Base-by-base conservation (phyloP, 495 filamentous ascomycete species). In the Lophium mytilinum region DNA sequence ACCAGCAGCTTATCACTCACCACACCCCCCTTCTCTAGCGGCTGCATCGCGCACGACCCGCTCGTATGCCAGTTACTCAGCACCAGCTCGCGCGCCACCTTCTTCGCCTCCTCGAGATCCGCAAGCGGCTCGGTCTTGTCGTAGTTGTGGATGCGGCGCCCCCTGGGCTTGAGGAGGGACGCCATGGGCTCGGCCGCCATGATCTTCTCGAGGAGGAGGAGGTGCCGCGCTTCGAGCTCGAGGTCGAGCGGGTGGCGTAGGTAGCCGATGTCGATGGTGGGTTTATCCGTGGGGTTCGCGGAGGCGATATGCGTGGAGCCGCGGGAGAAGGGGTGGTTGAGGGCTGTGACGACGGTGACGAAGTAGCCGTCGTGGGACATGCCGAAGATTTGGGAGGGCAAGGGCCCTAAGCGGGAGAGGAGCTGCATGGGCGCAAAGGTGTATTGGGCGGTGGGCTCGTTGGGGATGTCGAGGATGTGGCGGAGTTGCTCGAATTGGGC, bases 281-380 rank as follows among this genome's bases (percentile, higher is more conserved):
- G 75, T 15, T 78, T 74, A 9, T 72, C 78, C 3, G 67, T 54
- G 0, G 82, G 82, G 66, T 86, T 68, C 0, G 76, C 66, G 1
- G 80, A 83, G 37, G 76, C 72, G 35, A 87, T 70, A 0, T 62
- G 71, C 0, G 83, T 77, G 17, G 73, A 69, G 33, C 84, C 84
- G 6, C 64, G 64, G 70, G 41, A 72, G 56, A 58, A 69, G 72
- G 37, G 72, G 65, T 49, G 35, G 36, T 45, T 17, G 66, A 56
- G 19, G 72, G 39, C 33, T 48, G 69, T n/a, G 56, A 53, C 52
- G 57, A 70, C 72, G 56, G 66, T 57, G 33, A 76, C 52, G n/a
- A 50, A 50, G 47, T 50, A 19, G 17, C 47, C 47, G 47, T 36
- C 47, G 47, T 30, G 24, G 24, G 24, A 30, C 24, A 30, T 30